Evolutionary conservation across 108 stramenopile species (phyloP), one percentile per base, ranked within the genome.

Genomic region (Fragilaria crotonensis): DNA sequence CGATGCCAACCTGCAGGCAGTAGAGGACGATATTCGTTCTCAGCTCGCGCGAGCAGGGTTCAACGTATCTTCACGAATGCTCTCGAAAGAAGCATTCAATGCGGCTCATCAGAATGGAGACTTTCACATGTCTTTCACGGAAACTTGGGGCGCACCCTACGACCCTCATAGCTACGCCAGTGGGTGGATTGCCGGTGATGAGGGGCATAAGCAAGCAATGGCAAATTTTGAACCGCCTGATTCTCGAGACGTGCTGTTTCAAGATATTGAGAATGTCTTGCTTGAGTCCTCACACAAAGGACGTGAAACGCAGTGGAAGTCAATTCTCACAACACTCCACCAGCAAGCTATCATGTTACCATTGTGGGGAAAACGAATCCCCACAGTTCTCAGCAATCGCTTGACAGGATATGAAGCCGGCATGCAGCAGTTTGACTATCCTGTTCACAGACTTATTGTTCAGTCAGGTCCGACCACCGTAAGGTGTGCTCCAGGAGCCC

Each of bases 381-480:
- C 70, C 1, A 66, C 76, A 33, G 47, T 81, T 18, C 21, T 81
- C 52, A 74, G 70, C 66, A 9, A 29, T n/a, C 75, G 80, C 33
- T 57, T 81, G 45, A 60, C 55, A 25, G 68, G 68, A 31, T 81
- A 77, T 62, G 11, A 60, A 51, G 25, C 72, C 0, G 80, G 80
- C 25, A 18, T 58, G 46, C 80, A 81, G 52, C 80, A 81, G 59
- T 81, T 77, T 48, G 80, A 81, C 52, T 81, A 74, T 45, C 80
- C 80, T 3, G 69, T 81, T 41, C 76, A 81, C 56, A 58, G 48
- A 14, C 55, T 81, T 45, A 20, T 25, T 19, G 51, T 57, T 36
- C n/a, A 67, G 7, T 25, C 57, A 18, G 80, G 76, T 48, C 59
- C 68, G 1, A 67, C 25, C 20, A 67, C 57, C 18, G 66, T 77